phyloP scores from a whole-genome alignment of 2,329 filamentous ascomycete genomes.

The Dryadomyces sulphureus region DNA sequence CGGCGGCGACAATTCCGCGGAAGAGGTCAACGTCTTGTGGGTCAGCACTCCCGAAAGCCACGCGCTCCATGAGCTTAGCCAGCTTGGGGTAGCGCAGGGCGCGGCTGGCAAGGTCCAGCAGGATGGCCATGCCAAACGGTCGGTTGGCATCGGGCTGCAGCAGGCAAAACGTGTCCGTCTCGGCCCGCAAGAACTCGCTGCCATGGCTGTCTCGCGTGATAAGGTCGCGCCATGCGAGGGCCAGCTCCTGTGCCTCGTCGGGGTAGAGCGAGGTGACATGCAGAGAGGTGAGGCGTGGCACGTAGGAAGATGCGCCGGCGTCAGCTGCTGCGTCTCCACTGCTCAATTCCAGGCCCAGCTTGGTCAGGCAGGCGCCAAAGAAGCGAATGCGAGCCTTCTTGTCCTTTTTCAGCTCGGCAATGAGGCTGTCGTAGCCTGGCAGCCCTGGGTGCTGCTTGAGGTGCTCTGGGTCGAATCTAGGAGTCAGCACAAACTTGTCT shows the following conservation, averaged over 20 bases:
- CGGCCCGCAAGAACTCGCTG: slow-evolving; percentile 59
- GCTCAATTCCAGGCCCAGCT: slow-evolving; percentile 69
- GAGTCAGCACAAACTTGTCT: neutral
- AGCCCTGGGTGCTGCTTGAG: slow-evolving; percentile 52
- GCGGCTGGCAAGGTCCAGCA: slow-evolving; percentile 8
- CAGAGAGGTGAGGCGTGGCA: slow-evolving; percentile 65
- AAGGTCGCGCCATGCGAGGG: slow-evolving; percentile 52
- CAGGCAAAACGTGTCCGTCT: slow-evolving; percentile 70
- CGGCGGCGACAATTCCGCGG: slow-evolving; percentile 3
- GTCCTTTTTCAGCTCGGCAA: slow-evolving; percentile 51
- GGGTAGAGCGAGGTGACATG: slow-evolving; percentile 62
- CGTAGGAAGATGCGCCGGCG: slow-evolving; percentile 28
- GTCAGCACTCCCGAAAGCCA: slow-evolving; percentile 18
- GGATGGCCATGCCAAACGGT: slow-evolving; percentile 8
- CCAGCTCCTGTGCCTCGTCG: slow-evolving; percentile 39
- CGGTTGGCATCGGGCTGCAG: slow-evolving; percentile 43
- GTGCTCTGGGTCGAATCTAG: slow-evolving; percentile 69
- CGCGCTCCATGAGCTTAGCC: slow-evolving; percentile 30
- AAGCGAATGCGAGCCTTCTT: slow-evolving; percentile 57
- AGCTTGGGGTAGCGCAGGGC: slow-evolving; percentile 10
- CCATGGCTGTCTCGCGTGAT: slow-evolving; percentile 47
- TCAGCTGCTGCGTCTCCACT: slow-evolving; percentile 26
- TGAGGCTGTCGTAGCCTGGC: slow-evolving; percentile 54
- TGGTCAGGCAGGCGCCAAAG: slow-evolving; percentile 62
- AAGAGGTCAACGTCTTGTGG: slow-evolving; percentile 9